Conservation (phyloP, 306 rosid genomes). For the Argentina anserina region DNA sequence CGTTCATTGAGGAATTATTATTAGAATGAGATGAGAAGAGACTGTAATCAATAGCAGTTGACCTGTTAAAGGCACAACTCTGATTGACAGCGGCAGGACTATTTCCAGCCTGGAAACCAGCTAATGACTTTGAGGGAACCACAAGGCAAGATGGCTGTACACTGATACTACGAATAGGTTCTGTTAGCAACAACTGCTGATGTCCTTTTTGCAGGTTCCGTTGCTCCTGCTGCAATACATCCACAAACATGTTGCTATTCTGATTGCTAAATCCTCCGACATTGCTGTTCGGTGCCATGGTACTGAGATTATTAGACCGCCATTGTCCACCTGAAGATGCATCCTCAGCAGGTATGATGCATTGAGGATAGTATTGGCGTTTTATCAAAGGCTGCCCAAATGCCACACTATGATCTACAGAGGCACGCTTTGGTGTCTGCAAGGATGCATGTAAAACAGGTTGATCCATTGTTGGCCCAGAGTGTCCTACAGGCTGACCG, state of each 20-base stretch:
- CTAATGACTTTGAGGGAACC: constrained; percentile 47
- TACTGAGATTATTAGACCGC: constrained; percentile 37
- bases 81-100: constrained; percentile 45
- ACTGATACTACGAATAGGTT: constrained; percentile 44
- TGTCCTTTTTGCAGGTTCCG: constrained; percentile 27
- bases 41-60: constrained; percentile 43
- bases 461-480: constrained; percentile 40
- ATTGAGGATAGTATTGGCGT: constrained; percentile 37
- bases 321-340: constrained; percentile 46
- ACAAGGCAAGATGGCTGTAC: constrained; percentile 65
- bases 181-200: constrained; percentile 34
- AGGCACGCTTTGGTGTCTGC: constrained; percentile 37
- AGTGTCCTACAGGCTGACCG: constrained; percentile 49
- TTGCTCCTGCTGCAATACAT: constrained; percentile 34
- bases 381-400: constrained; percentile 48
- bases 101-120: constrained; percentile 36
- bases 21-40: constrained; percentile 41
- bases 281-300: constrained; percentile 33
- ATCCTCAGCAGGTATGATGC: constrained; percentile 41
- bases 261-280: constrained; percentile 37
- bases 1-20: constrained; percentile 32
- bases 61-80: constrained; percentile 39
- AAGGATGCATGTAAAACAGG: constrained; percentile 46
- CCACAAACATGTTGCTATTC: constrained; percentile 37
- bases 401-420: constrained; percentile 41